Percentiles rank a stretch among this genome's conserved stretches.
phyloP scores from a whole-genome alignment of 148 eudicot species.

The Chenopodium suecicum region DNA sequence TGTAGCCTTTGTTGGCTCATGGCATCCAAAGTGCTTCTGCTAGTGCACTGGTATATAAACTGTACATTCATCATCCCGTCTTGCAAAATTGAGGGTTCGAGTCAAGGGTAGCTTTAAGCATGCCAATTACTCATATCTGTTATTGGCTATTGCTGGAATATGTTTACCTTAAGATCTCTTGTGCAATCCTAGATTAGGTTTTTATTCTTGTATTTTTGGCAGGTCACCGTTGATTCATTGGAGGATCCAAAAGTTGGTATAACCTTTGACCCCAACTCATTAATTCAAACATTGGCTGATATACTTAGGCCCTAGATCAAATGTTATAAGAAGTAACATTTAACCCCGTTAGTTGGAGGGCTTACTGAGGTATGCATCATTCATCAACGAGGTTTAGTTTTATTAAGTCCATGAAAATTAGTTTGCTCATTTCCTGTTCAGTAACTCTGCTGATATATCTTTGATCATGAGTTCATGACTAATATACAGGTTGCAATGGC shows the following conservation, averaged over 20 bases:
- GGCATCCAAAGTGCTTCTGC: not conserved
- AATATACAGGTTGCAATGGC: not conserved
- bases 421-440: not conserved
- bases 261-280: slow-evolving; percentile 65
- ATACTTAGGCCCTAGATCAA: slow-evolving; percentile 33
- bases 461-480: not conserved
- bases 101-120: not conserved
- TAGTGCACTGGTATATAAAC: no score
- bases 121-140: not conserved
- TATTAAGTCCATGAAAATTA: not conserved
- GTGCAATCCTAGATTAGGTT: not conserved
- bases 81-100: not conserved
- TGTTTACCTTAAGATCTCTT: not conserved
- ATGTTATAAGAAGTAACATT: slow-evolving; percentile 11
- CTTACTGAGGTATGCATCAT: not conserved
- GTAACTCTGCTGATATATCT: not conserved
- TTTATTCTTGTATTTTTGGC: slow-evolving; percentile 20
- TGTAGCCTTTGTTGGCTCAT: not conserved
- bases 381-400: not conserved
- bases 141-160: not conserved
- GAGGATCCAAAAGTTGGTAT: slow-evolving; percentile 70
- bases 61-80: no score
- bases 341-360: not conserved
- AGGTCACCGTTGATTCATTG: slow-evolving; percentile 74
- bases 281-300: slow-evolving; percentile 64